Base-by-base conservation (phyloP, 2,329 filamentous ascomycete genomes). In the Microdochium nivale region DNA sequence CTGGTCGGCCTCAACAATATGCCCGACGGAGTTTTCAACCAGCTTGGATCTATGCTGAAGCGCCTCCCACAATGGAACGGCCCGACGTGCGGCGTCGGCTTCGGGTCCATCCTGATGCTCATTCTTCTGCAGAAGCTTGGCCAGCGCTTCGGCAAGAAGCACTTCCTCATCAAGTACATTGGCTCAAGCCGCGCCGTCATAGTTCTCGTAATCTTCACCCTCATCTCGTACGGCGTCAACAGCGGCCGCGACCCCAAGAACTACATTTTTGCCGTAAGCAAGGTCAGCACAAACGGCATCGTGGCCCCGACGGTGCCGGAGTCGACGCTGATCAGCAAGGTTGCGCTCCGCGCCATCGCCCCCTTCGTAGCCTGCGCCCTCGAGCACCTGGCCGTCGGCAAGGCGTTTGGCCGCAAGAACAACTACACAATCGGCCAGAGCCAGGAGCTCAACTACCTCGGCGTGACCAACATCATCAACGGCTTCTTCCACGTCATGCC, bases 391-490 rank as follows among this genome's bases (percentile, higher is more conserved):
- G 81, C 81, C 10, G 82, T 86, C 44, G 82, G 78, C 16, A 81
- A 83, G 49, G 80, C 79, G 0, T 86, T 86, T 57, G 79, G 75
- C 1, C 71, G 81, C 10, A 74, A 75, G 54, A 84, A 86, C 63
- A 73, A 77, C 58, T 86, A 87, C 60, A 70, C 74, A 8, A 79
- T 81, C 40, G 81, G 86, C 55, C 76, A 82, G 56, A 83, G 78
- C 13, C 82, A 86, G 60, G 83, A 86, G 56, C 74, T 86, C 2
- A 79, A 79, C 52, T 86, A 82, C 57, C 76, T 84, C 2, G 83
- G 82, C 10, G 64, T 79, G 16, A 75, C 77, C 40, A 85, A 86
- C 64, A 75, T 85, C 53, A 73, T 82, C 66, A 85, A 84, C 65
- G 78, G 77, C 47, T 80, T 84, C 65, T 85, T 86, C 63, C 78